Evolutionary conservation across 1,284 basidiomycete genomes (phyloP), one percentile per base, ranked within the genome.

Genomic region (Moniliophthora roreri): DNA sequence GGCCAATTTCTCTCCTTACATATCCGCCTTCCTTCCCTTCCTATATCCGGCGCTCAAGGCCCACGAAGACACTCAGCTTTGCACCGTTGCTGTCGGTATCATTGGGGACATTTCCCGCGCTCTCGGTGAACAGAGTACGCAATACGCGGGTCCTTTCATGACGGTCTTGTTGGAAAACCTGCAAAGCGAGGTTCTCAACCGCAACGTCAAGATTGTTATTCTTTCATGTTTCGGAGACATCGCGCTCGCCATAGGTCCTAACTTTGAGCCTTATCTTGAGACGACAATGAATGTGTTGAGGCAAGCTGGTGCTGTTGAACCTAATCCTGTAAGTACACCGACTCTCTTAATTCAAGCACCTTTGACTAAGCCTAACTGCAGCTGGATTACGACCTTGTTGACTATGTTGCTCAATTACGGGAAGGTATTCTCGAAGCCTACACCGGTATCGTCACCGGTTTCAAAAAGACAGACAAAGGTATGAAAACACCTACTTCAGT

Each of bases 381-480:
- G 89, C 81, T 87, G 50, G 93, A 95, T 67, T 93, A 87, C 61
- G 94, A 96, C 59, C 81, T 94, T 56, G 81, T 94, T 55, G 96
- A 99, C 62, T 99, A 99, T 68, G 92, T 98, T 55, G 84, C 85
- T 57, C 84, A 85, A 50, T 81, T 99, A 57, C 86, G 96, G 37
- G 96, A 99, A 68, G 93, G 94, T 41, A 98, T 99, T 60, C 78
- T 98, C 38, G 97, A 99, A 70, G 95, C 96, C 3, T 98, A 98
- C 66, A 95, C 93, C 8, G 95, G 97, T 45, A 91, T 98, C 59
- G 86, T 98, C 55, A 89, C 92, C 44, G 95, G 92, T 6, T 77
- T 98, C 67, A 94, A 95, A 74, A 84, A 85, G 59, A 90, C 88
- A 4, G 83, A 88, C 36, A 88, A 92, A 70, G 78, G 89, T 89